These are phyloP conservation scores for Leptoxyphium fumago DNA, from an alignment of 2,329 filamentous ascomycete genomes.

Conservation along the genomic window DNA sequence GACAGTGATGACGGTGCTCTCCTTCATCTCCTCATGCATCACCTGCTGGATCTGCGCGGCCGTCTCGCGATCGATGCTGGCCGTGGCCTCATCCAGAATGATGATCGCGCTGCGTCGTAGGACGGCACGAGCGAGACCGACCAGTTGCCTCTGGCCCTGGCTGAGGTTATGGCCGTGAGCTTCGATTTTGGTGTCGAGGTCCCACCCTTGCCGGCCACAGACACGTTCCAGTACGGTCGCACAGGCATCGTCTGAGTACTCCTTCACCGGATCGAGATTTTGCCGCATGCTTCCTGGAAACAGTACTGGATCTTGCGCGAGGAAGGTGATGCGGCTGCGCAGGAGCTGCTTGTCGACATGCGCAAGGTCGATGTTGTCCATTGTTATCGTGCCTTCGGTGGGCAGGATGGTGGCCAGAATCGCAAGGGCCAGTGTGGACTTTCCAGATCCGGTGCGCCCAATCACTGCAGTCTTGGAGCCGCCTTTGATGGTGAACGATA, in stretches of 20 bases:
- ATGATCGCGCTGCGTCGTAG: slow-evolving; percentile 46
- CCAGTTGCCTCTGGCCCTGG: slow-evolving; percentile 51
- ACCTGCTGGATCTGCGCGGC: slow-evolving; percentile 41
- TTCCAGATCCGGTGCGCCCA: slow-evolving; percentile 69
- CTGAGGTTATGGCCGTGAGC: slow-evolving; percentile 47
- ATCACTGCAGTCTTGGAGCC: slow-evolving; percentile 68
- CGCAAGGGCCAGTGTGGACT: slow-evolving; percentile 57
- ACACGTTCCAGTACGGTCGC: slow-evolving; percentile 38
- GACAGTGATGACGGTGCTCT: slow-evolving; percentile 50
- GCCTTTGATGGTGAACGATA: slow-evolving; percentile 61
- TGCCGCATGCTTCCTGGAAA: slow-evolving; percentile 47
- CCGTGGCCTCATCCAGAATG: slow-evolving; percentile 52
- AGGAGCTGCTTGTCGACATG: slow-evolving; percentile 44
- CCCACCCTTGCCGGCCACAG: slow-evolving; percentile 41
- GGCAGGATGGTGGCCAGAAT: slow-evolving; percentile 44
- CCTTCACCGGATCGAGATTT: slow-evolving; percentile 47
- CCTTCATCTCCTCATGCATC: slow-evolving; percentile 40
- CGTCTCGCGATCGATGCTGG: slow-evolving; percentile 49
- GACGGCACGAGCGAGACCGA: slow-evolving; percentile 49
- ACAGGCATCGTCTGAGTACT: slow-evolving; percentile 43
- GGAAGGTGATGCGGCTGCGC: slow-evolving; percentile 48
- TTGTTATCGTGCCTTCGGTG: slow-evolving; percentile 39
- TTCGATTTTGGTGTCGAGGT: slow-evolving; percentile 41
- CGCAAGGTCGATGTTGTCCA: slow-evolving; percentile 47
- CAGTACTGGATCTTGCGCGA: slow-evolving; percentile 52